Evolutionary conservation across 108 stramenopile genomes (phyloP).

Genomic region (Nitzschia sp.): DNA sequence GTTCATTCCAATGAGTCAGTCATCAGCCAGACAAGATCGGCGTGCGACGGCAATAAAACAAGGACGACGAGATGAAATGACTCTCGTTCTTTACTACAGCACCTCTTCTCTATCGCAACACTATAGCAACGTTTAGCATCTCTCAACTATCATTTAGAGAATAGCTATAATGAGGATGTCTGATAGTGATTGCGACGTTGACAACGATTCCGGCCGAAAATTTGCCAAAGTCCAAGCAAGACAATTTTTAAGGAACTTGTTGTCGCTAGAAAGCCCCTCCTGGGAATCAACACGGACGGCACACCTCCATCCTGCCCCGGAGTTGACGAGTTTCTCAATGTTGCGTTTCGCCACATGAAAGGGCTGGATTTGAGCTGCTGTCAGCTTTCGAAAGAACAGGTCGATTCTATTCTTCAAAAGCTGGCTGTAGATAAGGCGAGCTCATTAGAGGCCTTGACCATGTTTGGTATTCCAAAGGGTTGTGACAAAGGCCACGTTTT

Average conservation of each 20-base stretch:
- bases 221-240: constrained; percentile 1
- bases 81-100: too few species aligned
- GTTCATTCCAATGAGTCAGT: too few species aligned
- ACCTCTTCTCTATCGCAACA: too few species aligned
- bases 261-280: background rate
- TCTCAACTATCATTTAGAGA: too few species aligned
- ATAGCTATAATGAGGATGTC: too few species aligned
- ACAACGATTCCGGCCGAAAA: background rate
- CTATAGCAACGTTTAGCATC: too few species aligned
- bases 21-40: too few species aligned
- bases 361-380: constrained; percentile 5
- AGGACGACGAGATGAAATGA: too few species aligned
- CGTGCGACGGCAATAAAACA: too few species aligned
- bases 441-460: background rate
- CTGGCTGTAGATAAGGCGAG: background rate
- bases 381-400: background rate
- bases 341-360: background rate
- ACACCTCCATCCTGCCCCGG: background rate
- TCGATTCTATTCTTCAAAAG: background rate
- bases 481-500: background rate
- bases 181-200: too few species aligned
- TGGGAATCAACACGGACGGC: background rate
- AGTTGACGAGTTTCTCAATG: background rate
- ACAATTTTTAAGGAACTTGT: background rate
- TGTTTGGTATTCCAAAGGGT: constrained; percentile 2